Evolutionary conservation across 495 filamentous ascomycete species (phyloP), one percentile per base, ranked within the genome.

Genomic region (Hypoxylon fragiforme): DNA sequence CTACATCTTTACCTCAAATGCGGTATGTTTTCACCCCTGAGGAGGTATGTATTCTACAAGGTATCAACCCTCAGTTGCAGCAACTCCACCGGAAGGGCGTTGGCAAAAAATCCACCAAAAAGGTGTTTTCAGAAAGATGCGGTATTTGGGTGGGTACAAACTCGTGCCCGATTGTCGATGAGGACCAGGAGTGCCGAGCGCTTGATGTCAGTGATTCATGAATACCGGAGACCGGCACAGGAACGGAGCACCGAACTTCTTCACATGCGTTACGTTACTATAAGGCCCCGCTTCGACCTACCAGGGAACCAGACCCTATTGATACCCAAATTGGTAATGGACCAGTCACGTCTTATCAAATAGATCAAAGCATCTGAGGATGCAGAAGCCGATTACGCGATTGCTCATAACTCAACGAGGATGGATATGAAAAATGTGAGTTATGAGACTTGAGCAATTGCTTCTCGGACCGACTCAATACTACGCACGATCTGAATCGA

Each of bases 211-310:
- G 18, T 34, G 22, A 56, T 39, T n/a, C n/a, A n/a, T n/a, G n/a
- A n/a, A n/a, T 50, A 28, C 40, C 48, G 43, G 37, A 32, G 43
- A 53, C 55, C 31, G 49, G 48, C 47, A 59, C 43, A 49, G 49
- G 34, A 60, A 41, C 49, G 56, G 56, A 45, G 49, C 30, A 22
- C 50, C 39, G 44, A 60, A 41, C 35, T 50, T 37, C 34, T 42
- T 39, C 54, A 35, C 32, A 26, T 32, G 32, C 24, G 20, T 24
- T 12, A 15, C 24, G 21, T 24, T 12, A 16, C n/a, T n/a, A n/a
- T n/a, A 31, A 30, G 31, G 3, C 34, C 41, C 18, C 35, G 32
- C 42, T 24, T 35, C 30, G 16, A 19, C 56, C 44, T 53, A 38
- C 44, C 56, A 60, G 35, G 28, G 39, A 8, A 12, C 15, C 19